Conservation (phyloP, 2,329 filamentous ascomycete genomes). For the Emmonsiellopsis sp. region DNA sequence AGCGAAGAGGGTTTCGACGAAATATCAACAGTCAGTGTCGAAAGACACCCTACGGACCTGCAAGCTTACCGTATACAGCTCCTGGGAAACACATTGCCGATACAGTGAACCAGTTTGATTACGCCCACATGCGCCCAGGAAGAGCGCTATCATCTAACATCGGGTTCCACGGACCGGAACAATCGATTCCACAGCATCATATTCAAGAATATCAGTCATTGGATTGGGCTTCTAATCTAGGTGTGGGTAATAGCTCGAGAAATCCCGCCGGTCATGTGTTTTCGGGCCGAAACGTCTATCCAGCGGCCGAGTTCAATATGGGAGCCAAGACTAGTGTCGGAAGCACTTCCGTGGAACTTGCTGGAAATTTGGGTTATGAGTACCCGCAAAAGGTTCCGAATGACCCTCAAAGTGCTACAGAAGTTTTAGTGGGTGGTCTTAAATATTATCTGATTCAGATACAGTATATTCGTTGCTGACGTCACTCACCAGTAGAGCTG, state of each 20-base stretch:
- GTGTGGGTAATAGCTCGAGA: neutral
- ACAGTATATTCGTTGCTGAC: neutral
- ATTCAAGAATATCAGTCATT: neutral
- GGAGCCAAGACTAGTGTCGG: neutral
- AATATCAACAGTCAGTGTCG: neutral
- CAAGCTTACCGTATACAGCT: neutral
- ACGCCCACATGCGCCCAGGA: neutral
- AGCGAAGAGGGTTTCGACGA: neutral
- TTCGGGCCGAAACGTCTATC: neutral
- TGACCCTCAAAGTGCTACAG: neutral
- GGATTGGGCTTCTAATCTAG: neutral
- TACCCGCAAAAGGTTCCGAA: neutral
- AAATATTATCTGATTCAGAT: neutral
- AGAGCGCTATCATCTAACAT: neutral
- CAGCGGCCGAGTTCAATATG: neutral
- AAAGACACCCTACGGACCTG: neutral
- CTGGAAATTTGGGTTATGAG: neutral
- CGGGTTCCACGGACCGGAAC: neutral
- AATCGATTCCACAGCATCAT: neutral
- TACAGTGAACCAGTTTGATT: neutral
- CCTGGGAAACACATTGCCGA: neutral
- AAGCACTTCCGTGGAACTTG: neutral
- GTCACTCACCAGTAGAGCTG: conserved; percentile 42
- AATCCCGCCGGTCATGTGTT: neutral
- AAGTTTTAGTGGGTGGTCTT: neutral